These are phyloP conservation scores for Flueggea neowawraea DNA, from an alignment of 441 rosid species.

Conservation along the genomic window DNA sequence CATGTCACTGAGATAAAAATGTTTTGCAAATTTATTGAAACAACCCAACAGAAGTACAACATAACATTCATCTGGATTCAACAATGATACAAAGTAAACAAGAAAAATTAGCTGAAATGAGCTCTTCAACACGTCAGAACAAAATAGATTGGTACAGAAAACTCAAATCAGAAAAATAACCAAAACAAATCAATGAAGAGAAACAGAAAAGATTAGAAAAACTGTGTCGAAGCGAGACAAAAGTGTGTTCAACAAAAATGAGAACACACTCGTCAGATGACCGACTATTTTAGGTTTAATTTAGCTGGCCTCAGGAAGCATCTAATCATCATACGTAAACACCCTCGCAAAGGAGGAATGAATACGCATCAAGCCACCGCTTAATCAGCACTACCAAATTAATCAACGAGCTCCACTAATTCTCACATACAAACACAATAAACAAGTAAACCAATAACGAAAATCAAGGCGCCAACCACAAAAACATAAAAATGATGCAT, in stretches of 20 bases:
- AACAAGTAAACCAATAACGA: not conserved
- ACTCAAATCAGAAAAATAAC: not conserved
- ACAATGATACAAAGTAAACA: too few species aligned
- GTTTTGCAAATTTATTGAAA: too few species aligned
- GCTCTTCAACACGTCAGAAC: too few species aligned
- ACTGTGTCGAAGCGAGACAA: constrained; percentile 39
- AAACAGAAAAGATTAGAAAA: not conserved
- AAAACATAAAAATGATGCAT: not conserved
- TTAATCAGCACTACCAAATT: constrained; percentile 27
- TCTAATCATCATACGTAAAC: constrained; percentile 26
- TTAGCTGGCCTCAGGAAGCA: constrained; percentile 52
- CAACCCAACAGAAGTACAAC: too few species aligned
- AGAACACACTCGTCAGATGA: constrained; percentile 38
- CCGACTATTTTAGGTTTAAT: constrained; percentile 12
- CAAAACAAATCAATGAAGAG: not conserved
- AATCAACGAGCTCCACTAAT: not conserved
- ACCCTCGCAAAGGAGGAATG: constrained; percentile 10
- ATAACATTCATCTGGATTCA: too few species aligned
- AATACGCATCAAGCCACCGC: constrained; percentile 27
- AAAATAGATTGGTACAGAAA: too few species aligned
- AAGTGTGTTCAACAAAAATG: constrained; percentile 21
- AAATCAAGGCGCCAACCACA: not conserved
- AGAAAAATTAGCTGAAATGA: too few species aligned
- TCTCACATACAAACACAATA: not conserved
- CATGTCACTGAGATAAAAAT: too few species aligned